These are phyloP conservation scores for Talaromyces sp. DNA, from an alignment of 2,329 filamentous ascomycete species.

Conservation along the genomic window DNA sequence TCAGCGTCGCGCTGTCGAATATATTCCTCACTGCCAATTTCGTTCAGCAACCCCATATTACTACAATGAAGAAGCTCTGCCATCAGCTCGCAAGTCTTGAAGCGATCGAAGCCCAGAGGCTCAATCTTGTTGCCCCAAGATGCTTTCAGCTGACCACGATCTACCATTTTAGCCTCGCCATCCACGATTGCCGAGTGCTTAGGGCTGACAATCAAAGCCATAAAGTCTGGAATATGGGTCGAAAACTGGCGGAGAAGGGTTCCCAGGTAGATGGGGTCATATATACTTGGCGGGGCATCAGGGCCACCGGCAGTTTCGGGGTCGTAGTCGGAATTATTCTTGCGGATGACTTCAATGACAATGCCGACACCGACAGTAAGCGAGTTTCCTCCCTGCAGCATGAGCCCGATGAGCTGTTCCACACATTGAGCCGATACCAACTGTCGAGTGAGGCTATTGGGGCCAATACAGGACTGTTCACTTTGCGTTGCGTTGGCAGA, in stretches of 20 bases:
- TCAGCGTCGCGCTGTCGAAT: constrained; percentile 75
- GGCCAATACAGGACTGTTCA: constrained; percentile 97
- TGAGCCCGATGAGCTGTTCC: constrained; percentile 77
- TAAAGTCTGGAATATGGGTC: constrained; percentile 86
- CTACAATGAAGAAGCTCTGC: constrained; percentile 95
- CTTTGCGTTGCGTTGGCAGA: constrained; percentile 97
- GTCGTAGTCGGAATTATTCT: constrained; percentile 99
- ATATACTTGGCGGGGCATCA: constrained; percentile 71
- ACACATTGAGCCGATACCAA: constrained; percentile 83
- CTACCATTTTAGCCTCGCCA: constrained; percentile 55
- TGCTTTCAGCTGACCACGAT: constrained; percentile 70
- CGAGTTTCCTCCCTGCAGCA: constrained; percentile 90
- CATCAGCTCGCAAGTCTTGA: constrained; percentile 99
- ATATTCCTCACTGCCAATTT: constrained; percentile 80
- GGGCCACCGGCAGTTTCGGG: constrained; percentile 80
- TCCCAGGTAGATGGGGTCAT: constrained; percentile 93
- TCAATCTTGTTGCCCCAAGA: constrained; percentile 90
- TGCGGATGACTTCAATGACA: constrained; percentile 95
- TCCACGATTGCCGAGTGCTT: constrained; percentile 53
- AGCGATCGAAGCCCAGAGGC: constrained; percentile 91
- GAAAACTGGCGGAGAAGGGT: constrained; percentile 85
- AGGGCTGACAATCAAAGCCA: constrained; percentile 77
- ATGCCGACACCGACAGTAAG: constrained; percentile 95
- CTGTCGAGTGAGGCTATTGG: constrained; percentile 92
- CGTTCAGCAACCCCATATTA: constrained; percentile 95